phyloP scores from a whole-genome alignment of 2,329 filamentous ascomycete genomes.

The Beauveria australis region DNA sequence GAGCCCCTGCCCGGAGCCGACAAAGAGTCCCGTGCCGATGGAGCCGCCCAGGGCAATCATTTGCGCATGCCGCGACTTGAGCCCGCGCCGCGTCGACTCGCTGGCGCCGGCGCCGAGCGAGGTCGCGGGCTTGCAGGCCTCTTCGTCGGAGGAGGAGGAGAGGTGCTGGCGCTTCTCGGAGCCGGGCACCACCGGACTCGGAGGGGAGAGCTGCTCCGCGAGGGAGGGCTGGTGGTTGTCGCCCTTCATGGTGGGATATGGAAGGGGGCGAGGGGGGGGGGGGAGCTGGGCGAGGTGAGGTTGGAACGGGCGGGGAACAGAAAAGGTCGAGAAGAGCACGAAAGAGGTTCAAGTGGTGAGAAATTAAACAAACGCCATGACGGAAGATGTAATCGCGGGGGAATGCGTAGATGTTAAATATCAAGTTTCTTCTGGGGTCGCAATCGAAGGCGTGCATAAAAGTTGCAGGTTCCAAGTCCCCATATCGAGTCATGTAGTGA shows the following conservation, averaged over 20 bases:
- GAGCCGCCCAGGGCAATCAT: constrained; percentile 32
- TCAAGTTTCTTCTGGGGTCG: neutral
- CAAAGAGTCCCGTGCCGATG: constrained; percentile 26
- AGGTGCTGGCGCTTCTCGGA: constrained; percentile 1
- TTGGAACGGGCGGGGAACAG: no score
- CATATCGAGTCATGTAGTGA: constrained; percentile 3
- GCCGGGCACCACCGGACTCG: neutral
- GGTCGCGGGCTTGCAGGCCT: neutral
- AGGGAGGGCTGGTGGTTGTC: neutral
- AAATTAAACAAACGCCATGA: neutral
- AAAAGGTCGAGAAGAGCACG: neutral
- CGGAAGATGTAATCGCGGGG: neutral
- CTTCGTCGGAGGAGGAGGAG: neutral
- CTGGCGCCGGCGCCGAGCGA: neutral
- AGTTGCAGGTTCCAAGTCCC: neutral
- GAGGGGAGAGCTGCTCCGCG: neutral
- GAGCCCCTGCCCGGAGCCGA: constrained; percentile 46
- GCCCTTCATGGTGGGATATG: neutral
- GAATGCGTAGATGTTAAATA: neutral
- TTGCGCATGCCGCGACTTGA: constrained; percentile 41
- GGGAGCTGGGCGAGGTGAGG: no score
- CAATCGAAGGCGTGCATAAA: neutral
- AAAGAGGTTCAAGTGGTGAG: neutral
- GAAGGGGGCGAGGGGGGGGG: neutral
- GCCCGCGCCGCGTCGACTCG: constrained; percentile 9